These are phyloP conservation scores for Saussurea involucrata DNA, from an alignment of 129 eudicot species.

Conservation along the genomic window DNA sequence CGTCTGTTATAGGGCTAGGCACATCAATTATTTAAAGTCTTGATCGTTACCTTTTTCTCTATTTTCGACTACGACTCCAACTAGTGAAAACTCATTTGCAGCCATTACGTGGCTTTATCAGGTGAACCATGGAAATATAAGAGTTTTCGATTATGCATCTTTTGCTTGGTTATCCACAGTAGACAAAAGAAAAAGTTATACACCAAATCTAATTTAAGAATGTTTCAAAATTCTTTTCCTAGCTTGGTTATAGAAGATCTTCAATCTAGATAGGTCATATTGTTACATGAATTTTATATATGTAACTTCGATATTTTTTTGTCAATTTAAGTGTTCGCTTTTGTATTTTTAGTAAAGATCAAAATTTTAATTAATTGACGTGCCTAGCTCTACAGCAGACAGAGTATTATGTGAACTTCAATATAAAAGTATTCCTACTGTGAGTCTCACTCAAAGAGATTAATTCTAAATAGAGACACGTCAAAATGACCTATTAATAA, in stretches of 20 bases:
- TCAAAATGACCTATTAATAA: neutral
- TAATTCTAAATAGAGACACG: neutral
- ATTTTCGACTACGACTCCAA: neutral
- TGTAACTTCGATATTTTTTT: no score
- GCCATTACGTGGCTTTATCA: neutral
- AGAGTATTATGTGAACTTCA: neutral
- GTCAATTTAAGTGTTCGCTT: no score
- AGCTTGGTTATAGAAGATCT: slow-evolving; percentile 2
- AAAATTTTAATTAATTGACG: neutral
- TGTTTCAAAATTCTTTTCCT: neutral
- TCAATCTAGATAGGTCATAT: neutral
- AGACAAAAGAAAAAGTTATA: neutral
- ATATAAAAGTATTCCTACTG: neutral
- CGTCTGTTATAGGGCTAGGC: neutral
- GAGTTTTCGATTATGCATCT: neutral
- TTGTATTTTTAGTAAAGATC: neutral
- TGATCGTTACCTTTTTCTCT: neutral
- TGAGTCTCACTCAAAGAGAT: neutral
- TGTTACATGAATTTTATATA: neutral
- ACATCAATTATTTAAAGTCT: neutral
- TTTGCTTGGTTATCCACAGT: neutral
- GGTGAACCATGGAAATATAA: neutral
- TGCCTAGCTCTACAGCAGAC: neutral
- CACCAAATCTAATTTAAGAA: neutral
- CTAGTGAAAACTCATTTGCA: neutral